phyloP scores from a whole-genome alignment of 192 early-diverging fungal species.

The Glomus cerebriforme region DNA sequence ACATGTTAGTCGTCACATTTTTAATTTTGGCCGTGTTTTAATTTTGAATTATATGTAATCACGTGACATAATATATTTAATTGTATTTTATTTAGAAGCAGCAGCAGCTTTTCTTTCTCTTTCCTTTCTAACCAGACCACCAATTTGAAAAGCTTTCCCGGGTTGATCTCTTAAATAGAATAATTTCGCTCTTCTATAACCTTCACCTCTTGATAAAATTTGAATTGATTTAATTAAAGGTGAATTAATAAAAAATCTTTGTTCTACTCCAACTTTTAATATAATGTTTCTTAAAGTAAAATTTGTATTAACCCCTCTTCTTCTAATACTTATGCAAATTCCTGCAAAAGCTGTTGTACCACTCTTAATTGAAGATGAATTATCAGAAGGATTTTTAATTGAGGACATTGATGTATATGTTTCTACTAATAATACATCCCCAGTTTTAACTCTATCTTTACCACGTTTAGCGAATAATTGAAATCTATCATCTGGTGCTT shows the following conservation, averaged over 20 bases:
- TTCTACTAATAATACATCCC: conserved; percentile 71
- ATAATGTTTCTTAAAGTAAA: conserved; percentile 80
- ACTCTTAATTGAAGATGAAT: conserved; percentile 38
- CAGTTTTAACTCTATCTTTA: conserved; percentile 58
- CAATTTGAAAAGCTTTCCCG: conserved; percentile 67
- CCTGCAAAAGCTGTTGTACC: conserved; percentile 58
- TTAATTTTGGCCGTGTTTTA: too few species aligned
- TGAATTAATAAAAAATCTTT: conserved; percentile 73
- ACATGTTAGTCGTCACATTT: too few species aligned
- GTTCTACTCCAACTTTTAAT: conserved; percentile 75
- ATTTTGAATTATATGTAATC: too few species aligned
- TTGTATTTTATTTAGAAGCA: too few species aligned
- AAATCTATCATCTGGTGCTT: conserved; percentile 56
- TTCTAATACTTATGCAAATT: conserved; percentile 70
- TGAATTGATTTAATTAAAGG: conserved; percentile 76
- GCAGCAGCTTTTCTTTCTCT: not conserved
- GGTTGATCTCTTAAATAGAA: conserved; percentile 79
- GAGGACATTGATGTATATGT: conserved; percentile 56
- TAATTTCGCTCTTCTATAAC: conserved; percentile 72
- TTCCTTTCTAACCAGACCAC: conserved; percentile 37
- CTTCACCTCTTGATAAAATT: conserved; percentile 57
- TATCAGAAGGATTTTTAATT: conserved; percentile 45
- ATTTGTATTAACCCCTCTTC: conserved; percentile 72
- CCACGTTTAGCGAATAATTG: conserved; percentile 64
- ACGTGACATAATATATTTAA: too few species aligned